Evolutionary conservation across 2,329 filamentous ascomycete genomes (phyloP).

Genomic region (Juglanconis juglandina): DNA sequence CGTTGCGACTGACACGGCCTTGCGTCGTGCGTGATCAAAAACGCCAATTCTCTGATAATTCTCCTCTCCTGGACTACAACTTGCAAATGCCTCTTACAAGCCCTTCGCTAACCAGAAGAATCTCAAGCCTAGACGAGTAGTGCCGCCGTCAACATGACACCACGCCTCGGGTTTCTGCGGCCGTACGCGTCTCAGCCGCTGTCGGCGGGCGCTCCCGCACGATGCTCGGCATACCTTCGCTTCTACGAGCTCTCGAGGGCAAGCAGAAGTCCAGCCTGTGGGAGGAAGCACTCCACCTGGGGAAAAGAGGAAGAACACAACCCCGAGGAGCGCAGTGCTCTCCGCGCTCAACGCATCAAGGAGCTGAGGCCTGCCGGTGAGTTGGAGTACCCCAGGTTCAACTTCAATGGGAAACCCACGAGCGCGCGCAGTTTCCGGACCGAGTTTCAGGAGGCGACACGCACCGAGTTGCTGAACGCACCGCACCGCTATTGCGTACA

Average conservation of each 20-base stretch:
- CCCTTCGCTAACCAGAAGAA: conserved; percentile 22
- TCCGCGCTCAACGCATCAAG: conserved; percentile 38
- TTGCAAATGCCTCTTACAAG: neutral
- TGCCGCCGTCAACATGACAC: conserved; percentile 40
- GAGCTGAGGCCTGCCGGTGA: conserved; percentile 49
- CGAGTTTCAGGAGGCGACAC: conserved; percentile 27
- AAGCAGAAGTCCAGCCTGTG: neutral
- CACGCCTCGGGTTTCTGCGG: conserved; percentile 50
- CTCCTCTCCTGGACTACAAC: conserved; percentile 1
- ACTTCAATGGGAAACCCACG: conserved; percentile 30
- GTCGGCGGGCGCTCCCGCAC: conserved; percentile 28
- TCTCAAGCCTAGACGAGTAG: conserved; percentile 11
- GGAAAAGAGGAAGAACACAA: conserved; percentile 8
- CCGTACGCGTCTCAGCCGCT: conserved; percentile 48
- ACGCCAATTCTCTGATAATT: conserved; percentile 44
- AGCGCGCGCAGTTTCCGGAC: conserved; percentile 35
- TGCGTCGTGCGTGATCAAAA: conserved; percentile 50
- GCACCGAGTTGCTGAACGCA: neutral
- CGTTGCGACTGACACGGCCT: conserved; percentile 55
- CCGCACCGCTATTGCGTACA: neutral
- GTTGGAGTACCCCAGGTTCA: conserved; percentile 54
- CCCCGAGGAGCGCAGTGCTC: conserved; percentile 17
- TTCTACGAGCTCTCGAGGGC: conserved; percentile 43
- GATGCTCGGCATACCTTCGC: conserved; percentile 38
- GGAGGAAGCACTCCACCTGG: conserved; percentile 13